Conservation (phyloP, 164 flowering plant genomes). For the Vitis rotundifolia region DNA sequence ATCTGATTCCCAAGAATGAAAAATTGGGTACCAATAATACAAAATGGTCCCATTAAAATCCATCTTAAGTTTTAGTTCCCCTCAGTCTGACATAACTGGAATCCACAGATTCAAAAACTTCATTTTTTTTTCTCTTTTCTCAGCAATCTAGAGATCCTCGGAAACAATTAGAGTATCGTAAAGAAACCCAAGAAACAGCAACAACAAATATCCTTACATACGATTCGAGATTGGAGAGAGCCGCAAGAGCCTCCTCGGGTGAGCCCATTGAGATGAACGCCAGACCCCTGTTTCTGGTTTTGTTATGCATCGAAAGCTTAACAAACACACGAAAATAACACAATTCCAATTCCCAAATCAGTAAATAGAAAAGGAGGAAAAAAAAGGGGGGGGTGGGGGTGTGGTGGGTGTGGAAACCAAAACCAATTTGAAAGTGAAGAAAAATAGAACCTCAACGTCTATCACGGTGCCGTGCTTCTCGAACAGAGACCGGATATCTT, state of each 20-base stretch:
- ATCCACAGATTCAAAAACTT: too few species aligned
- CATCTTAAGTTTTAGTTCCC: too few species aligned
- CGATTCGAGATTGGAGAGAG: conserved; percentile 60
- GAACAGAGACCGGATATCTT: conserved; percentile 64
- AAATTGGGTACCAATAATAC: too few species aligned
- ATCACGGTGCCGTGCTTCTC: conserved; percentile 67
- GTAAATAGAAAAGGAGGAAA: neutral
- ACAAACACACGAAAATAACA: conserved; percentile 13
- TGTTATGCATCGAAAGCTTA: conserved; percentile 73
- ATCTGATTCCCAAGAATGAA: too few species aligned
- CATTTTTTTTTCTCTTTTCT: too few species aligned
- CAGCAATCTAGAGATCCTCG: neutral
- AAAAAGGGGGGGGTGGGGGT: too few species aligned
- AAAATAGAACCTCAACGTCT: conserved; percentile 64
- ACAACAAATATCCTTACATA: conserved; percentile 46
- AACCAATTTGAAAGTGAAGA: neutral
- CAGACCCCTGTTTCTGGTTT: conserved; percentile 70
- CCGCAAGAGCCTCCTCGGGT: conserved; percentile 72
- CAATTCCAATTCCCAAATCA: conserved; percentile 17
- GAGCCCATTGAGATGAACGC: conserved; percentile 82
- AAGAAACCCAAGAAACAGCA: neutral
- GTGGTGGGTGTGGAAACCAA: neutral
- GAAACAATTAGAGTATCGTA: too few species aligned
- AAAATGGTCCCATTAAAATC: too few species aligned
- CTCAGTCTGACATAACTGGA: too few species aligned